Evolutionary conservation across 768 basidiomycete genomes (phyloP), one percentile per base, ranked within the genome.

Genomic region (Leccinum aurantiacum): DNA sequence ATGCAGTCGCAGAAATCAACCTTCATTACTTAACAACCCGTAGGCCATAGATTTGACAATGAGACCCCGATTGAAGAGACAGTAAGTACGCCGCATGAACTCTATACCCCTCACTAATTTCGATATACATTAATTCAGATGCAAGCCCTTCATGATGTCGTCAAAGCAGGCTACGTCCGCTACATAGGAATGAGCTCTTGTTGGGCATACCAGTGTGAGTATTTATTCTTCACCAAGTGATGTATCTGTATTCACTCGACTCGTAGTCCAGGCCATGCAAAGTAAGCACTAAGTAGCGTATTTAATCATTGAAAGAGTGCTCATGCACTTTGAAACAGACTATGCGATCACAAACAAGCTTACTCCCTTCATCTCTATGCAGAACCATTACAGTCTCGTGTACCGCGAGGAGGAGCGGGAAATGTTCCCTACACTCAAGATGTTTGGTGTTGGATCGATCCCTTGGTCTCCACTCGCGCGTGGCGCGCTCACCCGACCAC

Each of bases 331-430:
- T 35, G 4, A 56, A 51, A 61, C 50, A 76, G 75, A 74, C 64
- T 78, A 78, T 27, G 78, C 79, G 6, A 77, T 78, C 61, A 68
- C 63, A 31, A 77, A 79, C 63, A 77, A 74, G 46, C 73, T 79
- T 35, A 82, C 80, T 7, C 81, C 80, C 6, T 86, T 87, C 72
- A 81, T 85, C 71, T 81, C 82, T 10, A 86, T 87, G 85, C 85
- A 87, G 69, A 85, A 87, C 70, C 79, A 83, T 61, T 80, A 86
- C 67, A 80, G 69, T 59, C 75, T 84, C 6, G 49, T 83, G 38
- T 86, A 86, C 65, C 79, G 84, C 47, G 86, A 87, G 67, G 85
- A 87, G 67, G 85, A 84, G 65, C 77, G 73, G 25, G 82, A 83
- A 65, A 82, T 83, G 81, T 80, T 84, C 63, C 85, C 85, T n/a